Base-by-base conservation (phyloP, 768 basidiomycete genomes). In the Mycena kentingensis region DNA sequence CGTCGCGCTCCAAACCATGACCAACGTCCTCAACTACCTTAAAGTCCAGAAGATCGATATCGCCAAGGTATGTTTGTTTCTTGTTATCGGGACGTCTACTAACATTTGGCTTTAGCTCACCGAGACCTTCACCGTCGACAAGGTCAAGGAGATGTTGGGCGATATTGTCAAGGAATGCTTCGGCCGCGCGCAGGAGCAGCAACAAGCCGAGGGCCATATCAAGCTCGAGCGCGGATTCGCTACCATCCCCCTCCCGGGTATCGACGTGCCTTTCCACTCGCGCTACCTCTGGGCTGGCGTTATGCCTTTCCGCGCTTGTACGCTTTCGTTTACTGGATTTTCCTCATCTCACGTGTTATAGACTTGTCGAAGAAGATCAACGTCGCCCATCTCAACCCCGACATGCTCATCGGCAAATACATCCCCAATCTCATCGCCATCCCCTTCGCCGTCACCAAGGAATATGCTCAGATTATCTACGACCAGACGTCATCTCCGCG, bases 181-280 rank as follows among this genome's bases (percentile, higher is more conserved):
- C 70, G 78, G 84, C 51, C 81, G 83, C 49, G 90, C 93, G 3
- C 74, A 84, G 46, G 88, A 88, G 51, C 84, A 88, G 63, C 87
- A 95, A 67, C 80, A 83, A 63, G 76, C 79, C 19, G 88, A 93
- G 53, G 96, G 95, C 7, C 84, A 90, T 61, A 92, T 99, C 73
- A 88, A 88, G 63, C 84, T 99, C 46, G 96, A 99, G 62, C 90
- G 97, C 63, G 97, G 97, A 7, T 97, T 94, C 62, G 96, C 96
- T 1, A 94, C 93, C 18, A 95, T 95, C 52, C 93, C 93, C 35
- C 80, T 96, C 32, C 92, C 95, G 32, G 96, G 96, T 55, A 98
- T 99, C 62, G 97, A 98, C 63, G 97, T 99, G 1, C 97, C 97
- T 4, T 99, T 99, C 90, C 97, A 99, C 70, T 98, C 97, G 3